Evolutionary conservation across 768 basidiomycete species (phyloP), one percentile per base, ranked within the genome.

Genomic region (Collybia sordida): DNA sequence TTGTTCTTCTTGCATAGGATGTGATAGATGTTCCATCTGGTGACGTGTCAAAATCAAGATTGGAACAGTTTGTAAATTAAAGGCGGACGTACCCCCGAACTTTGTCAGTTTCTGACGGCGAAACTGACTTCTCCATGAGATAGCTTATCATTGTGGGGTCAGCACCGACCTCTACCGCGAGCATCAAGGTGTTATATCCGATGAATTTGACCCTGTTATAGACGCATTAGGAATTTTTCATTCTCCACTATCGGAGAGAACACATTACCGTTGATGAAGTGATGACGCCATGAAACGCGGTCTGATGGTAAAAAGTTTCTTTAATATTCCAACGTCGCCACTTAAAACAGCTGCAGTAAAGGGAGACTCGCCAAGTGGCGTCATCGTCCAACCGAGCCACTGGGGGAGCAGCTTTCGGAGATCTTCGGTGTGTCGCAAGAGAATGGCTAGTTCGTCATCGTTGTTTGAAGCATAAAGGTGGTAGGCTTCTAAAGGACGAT

Each of bases 21-120:
- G 60, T 86, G 84, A 52, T 74, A 78, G 18, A 84, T 73, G 55
- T 86, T 86, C 71, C 71, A 80, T 4, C 82, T n/a, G n/a, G n/a
- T n/a, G n/a, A n/a, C n/a, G n/a, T 86, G 49, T 9, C 5, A 35
- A 43, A 36, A 43, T 3, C n/a, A 22, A 14, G 53, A n/a, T 50
- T 4, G 49, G 37, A 43, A 37, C 24, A 23, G 15, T 24, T 1
- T 31, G 24, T 1, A 35, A n/a, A 28, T 15, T 28, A 9, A 19
- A 23, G 37, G 15, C 11, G 9, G 11, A 27, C 72, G 42, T 63
- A 82, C 82, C 78, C 75, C 56, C 66, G 64, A 18, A 56, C 53
- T 15, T 62, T 47, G 54, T 82, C 79, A 3, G 57, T 68, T 18
- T 75, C 75, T 6, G 63, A 59, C 3, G 77, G 69, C 18, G 78